Evolutionary conservation across 352 stramenopile genomes (phyloP), one percentile per base, ranked within the genome.

Genomic region (Phytophthora fragariae): DNA sequence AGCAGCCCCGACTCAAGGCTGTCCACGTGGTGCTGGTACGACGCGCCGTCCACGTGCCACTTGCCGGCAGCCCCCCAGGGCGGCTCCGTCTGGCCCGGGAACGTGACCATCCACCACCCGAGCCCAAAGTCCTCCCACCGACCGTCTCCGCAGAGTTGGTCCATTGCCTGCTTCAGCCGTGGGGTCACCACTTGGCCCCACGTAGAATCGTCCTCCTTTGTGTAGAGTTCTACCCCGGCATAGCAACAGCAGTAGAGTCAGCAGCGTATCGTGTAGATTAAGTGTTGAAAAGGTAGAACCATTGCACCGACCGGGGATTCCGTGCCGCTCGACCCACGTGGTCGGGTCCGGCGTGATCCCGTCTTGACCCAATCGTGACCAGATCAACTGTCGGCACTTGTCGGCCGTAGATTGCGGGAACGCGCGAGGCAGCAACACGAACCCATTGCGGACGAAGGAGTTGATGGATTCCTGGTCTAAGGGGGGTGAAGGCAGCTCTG

Each of bases 31-130:
- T 95, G 89, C 62, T 89, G 77, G 71, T 93, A 95, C 35, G 84
- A 73, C 11, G 87, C 85, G 24, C 89, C 89, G 73, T 95, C 89
- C 17, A 95, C 83, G 62, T 96, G 89, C 89, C 89, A 96, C 62
- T 90, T 91, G 27, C 89, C 89, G 1, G 88, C 87, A 52, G 86
- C 73, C 6, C 55, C 81, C 89, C 88, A 95, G 19, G 88, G 85
- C 31, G 73, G 72, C 46, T 80, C 57, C 0, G 70, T 50, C 39
- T 90, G 84, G 5, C 79, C 69, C 8, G 89, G 88, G 62, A 95
- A 96, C 37, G 90, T 95, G 58, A 95, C 68, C 66, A 94, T 90
- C 90, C 89, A 95, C 90, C 88, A 95, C 15, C 90, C 90, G 37
- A 89, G 89, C n/a, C 83, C 86, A 56, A 96, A 90, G 21, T 82